Evolutionary conservation across 164 flowering plant species (phyloP).

Genomic region (Vitis amurensis): DNA sequence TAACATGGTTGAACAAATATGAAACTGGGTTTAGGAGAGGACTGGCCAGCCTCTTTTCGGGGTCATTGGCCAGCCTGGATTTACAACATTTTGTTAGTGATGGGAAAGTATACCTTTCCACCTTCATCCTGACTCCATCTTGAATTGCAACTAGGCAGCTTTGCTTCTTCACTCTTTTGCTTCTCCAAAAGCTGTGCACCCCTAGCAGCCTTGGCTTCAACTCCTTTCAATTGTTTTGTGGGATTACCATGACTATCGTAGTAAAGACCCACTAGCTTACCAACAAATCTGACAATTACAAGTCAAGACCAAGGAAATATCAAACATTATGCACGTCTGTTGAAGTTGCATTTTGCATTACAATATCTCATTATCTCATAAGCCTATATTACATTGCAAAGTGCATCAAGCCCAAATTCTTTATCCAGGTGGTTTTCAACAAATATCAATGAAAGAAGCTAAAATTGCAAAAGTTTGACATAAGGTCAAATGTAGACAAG

Average conservation of each 20-base stretch:
- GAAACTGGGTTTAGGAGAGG: too few relatives aligned
- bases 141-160: conserved; percentile 76
- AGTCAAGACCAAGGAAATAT: not conserved
- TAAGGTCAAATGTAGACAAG: too few relatives aligned
- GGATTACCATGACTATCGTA: conserved; percentile 77
- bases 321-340: not conserved
- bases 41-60: too few relatives aligned
- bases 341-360: not conserved
- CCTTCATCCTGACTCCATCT: conserved; percentile 95
- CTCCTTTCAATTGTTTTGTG: conserved; percentile 82
- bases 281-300: conserved; percentile 51
- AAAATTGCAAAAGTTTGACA: too few relatives aligned
- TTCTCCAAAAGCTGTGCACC: conserved; percentile 90
- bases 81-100: too few relatives aligned
- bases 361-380: too few relatives aligned
- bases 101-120: conserved; percentile 57
- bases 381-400: too few relatives aligned
- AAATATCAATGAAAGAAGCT: too few relatives aligned
- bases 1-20: not conserved
- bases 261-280: conserved; percentile 84
- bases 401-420: too few relatives aligned
- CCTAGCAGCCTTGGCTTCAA: conserved; percentile 88
- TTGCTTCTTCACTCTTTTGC: conserved; percentile 82
- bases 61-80: too few relatives aligned
- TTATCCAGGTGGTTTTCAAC: too few relatives aligned